A percentile compares a stretch with the other conserved stretches of the same genome.
phyloP scores from a whole-genome alignment of 2,329 filamentous ascomycete species.

The Exophiala dermatitidis region DNA sequence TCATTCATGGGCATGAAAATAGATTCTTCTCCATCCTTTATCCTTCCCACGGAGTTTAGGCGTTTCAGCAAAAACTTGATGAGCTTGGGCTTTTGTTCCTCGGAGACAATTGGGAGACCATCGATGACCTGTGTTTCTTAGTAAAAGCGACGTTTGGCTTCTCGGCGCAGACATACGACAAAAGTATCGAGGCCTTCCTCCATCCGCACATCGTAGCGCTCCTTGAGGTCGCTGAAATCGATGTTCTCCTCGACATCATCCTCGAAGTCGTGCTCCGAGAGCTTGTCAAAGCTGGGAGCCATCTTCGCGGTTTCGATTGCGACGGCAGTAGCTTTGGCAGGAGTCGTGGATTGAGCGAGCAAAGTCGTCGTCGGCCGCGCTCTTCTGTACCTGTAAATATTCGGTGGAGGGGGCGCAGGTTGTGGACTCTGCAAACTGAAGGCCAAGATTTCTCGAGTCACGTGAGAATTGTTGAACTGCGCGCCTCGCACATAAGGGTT shows the following conservation, averaged over 20 bases:
- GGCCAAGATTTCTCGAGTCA: constrained; percentile 2
- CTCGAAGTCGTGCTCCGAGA: constrained; percentile 85
- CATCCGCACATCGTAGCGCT: constrained; percentile 90
- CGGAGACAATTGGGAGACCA: constrained; percentile 79
- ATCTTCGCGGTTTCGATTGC: constrained; percentile 51
- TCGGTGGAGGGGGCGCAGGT: background rate
- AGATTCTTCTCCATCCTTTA: constrained; percentile 71
- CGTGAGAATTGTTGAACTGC: background rate
- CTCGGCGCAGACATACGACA: constrained; percentile 41
- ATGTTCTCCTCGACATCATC: constrained; percentile 88
- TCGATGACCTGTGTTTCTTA: constrained; percentile 60
- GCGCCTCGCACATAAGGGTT: background rate
- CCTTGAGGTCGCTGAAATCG: constrained; percentile 84
- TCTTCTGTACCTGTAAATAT: background rate
- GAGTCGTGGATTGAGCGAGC: background rate
- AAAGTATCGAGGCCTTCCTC: constrained; percentile 96
- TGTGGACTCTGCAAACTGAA: background rate
- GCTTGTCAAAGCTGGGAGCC: constrained; percentile 87
- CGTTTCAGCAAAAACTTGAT: constrained; percentile 95
- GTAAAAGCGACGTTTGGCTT: background rate
- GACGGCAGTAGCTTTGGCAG: background rate
- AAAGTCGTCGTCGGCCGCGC: background rate
- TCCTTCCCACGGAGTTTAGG: constrained; percentile 67
- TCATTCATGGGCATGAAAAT: constrained; percentile 93
- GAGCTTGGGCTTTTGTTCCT: constrained; percentile 87